Base-by-base conservation (phyloP, 352 stramenopile genomes). In the Plasmopara halstedii region DNA sequence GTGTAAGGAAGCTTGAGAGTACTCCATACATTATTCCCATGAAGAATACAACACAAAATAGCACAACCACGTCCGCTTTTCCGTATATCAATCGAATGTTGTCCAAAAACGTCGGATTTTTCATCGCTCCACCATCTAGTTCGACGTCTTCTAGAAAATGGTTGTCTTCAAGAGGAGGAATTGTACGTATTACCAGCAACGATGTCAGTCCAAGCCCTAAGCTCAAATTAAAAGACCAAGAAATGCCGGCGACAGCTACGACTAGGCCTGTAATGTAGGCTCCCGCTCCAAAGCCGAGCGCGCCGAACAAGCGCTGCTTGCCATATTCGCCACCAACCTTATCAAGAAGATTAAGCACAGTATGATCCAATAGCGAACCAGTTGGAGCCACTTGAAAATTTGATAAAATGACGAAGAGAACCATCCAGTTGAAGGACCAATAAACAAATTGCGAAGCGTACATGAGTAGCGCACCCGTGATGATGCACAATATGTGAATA, bases 11-110 rank as follows among this genome's bases (percentile, higher is more conserved):
- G 62, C 73, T 87, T n/a, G 70, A 84, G 36, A 92, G 58, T 42
- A 87, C 75, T 47, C 80, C 80, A 46, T 71, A 88, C 77, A 89
- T 89, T 42, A 87, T 62, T 0, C 77, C 75, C 70, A 86, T 89
- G 41, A 89, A 50, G 46, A 86, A 86, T 14, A 88, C 75, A 9
- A 89, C 71, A n/a, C 44, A 46, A 15, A 92, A 53, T 27, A 89
- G 56, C 38, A 84, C 70, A 21, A 89, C 53, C 41, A 92, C 68
- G 42, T 89, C 77, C 27, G 50, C 48, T 44, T 81, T 63, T 15
- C 65, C 46, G 6, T 26, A 43, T 8, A 91, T 63, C 23, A 67
- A 27, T 4, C 53, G 54, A 20, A 23, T 33, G 15, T 59, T 66
- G 20, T 76, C 56, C 20, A 56, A 36, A 40, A 92, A 83, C 4